Evolutionary conservation across 192 early-diverging fungal species (phyloP).

Genomic region (Umbelopsis sp.): DNA sequence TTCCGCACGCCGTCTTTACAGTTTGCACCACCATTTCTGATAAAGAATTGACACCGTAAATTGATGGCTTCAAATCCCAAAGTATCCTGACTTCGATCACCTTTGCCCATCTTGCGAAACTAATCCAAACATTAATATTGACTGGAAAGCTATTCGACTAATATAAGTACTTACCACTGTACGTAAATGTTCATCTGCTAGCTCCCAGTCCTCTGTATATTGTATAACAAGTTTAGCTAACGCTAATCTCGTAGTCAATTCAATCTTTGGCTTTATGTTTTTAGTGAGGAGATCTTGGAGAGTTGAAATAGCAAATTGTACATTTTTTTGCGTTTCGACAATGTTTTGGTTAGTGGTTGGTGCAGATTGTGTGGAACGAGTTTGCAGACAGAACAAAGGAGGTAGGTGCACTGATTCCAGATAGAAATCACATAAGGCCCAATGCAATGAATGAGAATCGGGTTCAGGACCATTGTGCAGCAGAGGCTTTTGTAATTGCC

Average conservation of each 20-base stretch:
- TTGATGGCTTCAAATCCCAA: slow-evolving; percentile 4
- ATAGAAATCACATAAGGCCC: slow-evolving; percentile 3
- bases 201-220: background rate
- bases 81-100: background rate
- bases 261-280: background rate
- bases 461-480: background rate
- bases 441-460: background rate
- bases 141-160: background rate
- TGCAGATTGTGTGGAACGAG: background rate
- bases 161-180: background rate
- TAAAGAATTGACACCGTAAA: background rate
- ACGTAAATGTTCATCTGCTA: background rate
- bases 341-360: background rate
- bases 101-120: background rate
- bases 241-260: background rate
- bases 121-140: background rate
- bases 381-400: background rate
- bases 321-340: background rate
- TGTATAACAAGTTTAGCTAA: background rate
- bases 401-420: background rate
- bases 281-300: background rate
- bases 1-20: background rate
- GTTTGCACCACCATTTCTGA: background rate
- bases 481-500: background rate
- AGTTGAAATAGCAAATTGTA: slow-evolving; percentile 1